Conservation (phyloP, 257 asterid species). For the Ilex asprella region DNA sequence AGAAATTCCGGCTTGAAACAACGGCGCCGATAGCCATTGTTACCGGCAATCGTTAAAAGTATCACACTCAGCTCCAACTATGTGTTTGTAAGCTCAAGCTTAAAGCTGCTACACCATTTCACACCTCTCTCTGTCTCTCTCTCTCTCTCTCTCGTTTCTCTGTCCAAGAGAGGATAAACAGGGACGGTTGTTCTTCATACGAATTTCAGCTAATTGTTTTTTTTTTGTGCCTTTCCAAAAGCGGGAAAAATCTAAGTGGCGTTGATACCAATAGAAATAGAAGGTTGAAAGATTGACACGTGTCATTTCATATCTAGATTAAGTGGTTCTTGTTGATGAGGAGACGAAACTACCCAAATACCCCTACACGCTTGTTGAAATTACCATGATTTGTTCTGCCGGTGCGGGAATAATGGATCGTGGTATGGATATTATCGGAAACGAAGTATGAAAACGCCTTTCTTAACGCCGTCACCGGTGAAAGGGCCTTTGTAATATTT, state of each 20-base stretch:
- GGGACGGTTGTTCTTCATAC: conserved; percentile 16
- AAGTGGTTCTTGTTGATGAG: too few relatives aligned
- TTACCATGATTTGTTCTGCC: too few relatives aligned
- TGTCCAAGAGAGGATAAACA: conserved; percentile 33
- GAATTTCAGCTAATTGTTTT: conserved; percentile 11
- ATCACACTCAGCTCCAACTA: background rate
- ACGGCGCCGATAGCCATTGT: conserved; percentile 74
- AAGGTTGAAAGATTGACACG: conserved; percentile 40
- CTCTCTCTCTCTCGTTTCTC: conserved; percentile 10
- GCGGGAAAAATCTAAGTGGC: conserved; percentile 30
- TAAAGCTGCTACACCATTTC: background rate
- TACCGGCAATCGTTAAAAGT: conserved; percentile 16
- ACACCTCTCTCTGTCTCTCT: background rate
- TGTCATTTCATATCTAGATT: background rate
- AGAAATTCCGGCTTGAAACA: conserved; percentile 68
- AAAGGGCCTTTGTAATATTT: too few relatives aligned
- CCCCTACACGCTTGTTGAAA: background rate
- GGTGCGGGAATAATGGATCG: too few relatives aligned
- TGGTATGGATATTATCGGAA: too few relatives aligned
- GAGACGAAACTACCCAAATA: background rate
- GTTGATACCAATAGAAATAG: conserved; percentile 12
- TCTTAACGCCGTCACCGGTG: too few relatives aligned
- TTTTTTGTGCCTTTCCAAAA: conserved; percentile 13
- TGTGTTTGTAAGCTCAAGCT: background rate
- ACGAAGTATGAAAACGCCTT: too few relatives aligned